Evolutionary conservation across 1,284 basidiomycete species (phyloP).

Genomic region (Cerioporus squamosus): DNA sequence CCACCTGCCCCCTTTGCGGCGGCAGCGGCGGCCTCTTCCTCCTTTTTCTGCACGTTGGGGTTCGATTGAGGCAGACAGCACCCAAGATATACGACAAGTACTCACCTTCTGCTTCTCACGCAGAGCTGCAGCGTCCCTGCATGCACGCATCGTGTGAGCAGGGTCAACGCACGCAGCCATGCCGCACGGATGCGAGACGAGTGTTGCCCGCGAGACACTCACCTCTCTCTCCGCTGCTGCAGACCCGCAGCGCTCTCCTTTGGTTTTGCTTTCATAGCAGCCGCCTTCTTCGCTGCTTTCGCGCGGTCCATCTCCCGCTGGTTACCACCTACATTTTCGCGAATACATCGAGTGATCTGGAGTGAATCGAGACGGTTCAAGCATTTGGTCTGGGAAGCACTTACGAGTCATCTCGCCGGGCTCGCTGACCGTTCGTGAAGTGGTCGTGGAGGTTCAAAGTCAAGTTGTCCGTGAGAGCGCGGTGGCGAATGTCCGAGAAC

Average conservation of each 20-base stretch:
- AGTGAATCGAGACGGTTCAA: conserved; percentile 29
- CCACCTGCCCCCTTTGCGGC: conserved; percentile 29
- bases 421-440: not conserved
- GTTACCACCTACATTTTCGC: conserved; percentile 64
- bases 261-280: conserved; percentile 50
- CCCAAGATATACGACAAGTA: not conserved
- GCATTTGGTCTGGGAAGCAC: conserved; percentile 3
- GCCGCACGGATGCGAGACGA: not conserved
- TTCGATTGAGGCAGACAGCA: not conserved
- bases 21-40: conserved; percentile 53
- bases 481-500: conserved; percentile 12
- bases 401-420: conserved; percentile 32
- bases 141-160: conserved; percentile 9
- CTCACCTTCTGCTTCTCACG: conserved; percentile 75
- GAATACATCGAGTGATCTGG: conserved; percentile 2
- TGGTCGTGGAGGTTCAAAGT: conserved; percentile 11
- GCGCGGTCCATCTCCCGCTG: conserved; percentile 76
- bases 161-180: not conserved
- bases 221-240: conserved; percentile 76
- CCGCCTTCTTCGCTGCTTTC: conserved; percentile 75
- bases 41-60: conserved; percentile 56
- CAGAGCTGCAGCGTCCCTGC: conserved; percentile 73
- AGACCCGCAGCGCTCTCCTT: conserved; percentile 69
- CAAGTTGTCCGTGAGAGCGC: conserved; percentile 21
- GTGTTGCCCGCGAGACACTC: conserved; percentile 39